phyloP scores from a whole-genome alignment of 768 basidiomycete species.

The Trichaptum fuscoviolaceum region DNA sequence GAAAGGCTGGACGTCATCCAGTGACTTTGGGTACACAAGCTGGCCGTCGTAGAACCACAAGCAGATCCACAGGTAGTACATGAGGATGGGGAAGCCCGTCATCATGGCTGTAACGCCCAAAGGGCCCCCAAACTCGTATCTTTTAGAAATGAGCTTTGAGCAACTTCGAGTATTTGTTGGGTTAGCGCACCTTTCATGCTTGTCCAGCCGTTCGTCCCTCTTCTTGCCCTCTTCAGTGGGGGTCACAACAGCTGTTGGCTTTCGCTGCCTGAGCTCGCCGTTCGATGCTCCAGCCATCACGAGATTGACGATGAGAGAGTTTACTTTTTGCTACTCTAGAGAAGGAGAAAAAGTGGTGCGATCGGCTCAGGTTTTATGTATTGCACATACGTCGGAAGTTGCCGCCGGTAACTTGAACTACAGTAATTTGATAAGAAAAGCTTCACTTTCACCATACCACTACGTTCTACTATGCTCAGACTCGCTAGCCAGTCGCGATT shows the following conservation, averaged over 20 bases:
- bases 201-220: slow-evolving; percentile 67
- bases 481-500: no score
- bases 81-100: slow-evolving; percentile 87
- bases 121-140: slow-evolving; percentile 96
- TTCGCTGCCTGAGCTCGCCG: slow-evolving; percentile 6
- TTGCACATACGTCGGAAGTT: no score
- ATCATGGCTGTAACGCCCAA: slow-evolving; percentile 90
- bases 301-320: no score
- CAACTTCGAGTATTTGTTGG: slow-evolving; percentile 4
- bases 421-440: no score
- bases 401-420: no score
- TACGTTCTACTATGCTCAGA: no score
- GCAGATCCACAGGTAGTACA: slow-evolving; percentile 99
- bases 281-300: not conserved
- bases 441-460: no score
- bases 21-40: slow-evolving; percentile 61
- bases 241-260: not conserved
- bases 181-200: slow-evolving; percentile 46
- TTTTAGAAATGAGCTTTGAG: slow-evolving; percentile 25
- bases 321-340: no score
- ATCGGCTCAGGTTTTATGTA: no score
- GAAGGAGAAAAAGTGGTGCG: no score
- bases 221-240: slow-evolving; percentile 66
- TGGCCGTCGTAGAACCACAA: slow-evolving; percentile 93
- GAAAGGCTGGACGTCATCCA: slow-evolving; percentile 73